Evolutionary conservation across 441 rosid species (phyloP).

Genomic region (Syzygium malaccense): DNA sequence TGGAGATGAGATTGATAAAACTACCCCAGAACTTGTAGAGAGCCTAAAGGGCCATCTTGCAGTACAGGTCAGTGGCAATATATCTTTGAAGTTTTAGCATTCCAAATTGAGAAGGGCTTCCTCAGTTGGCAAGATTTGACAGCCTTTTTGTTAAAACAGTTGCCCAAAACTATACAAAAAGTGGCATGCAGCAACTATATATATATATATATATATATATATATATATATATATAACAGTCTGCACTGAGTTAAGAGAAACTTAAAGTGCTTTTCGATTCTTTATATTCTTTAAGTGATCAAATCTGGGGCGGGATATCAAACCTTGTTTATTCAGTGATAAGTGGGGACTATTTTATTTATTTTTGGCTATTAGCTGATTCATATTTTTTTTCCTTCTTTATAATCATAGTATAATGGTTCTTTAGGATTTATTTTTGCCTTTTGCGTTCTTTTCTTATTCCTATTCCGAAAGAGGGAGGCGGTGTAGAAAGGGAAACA

Average conservation of each 20-base stretch:
- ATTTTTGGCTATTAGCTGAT: background rate
- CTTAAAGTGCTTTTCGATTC: background rate
- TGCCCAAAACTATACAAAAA: background rate
- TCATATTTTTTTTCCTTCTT: background rate
- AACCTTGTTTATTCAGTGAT: background rate
- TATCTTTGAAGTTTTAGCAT: background rate
- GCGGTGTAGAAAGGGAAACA: background rate
- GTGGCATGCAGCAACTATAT: background rate
- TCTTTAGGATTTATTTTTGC: background rate
- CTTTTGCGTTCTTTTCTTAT: background rate
- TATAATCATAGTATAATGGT: background rate
- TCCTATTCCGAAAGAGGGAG: background rate
- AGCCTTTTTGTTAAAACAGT: background rate
- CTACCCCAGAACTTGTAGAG: conserved; percentile 55
- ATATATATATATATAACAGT: background rate
- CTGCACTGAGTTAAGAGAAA: background rate
- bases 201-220: background rate
- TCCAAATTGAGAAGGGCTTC: background rate
- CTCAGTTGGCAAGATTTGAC: background rate
- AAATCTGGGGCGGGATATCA: background rate
- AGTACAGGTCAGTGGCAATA: conserved; percentile 51
- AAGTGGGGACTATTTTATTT: background rate
- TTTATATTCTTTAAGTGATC: background rate
- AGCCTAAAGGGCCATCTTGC: conserved; percentile 57
- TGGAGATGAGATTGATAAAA: conserved; percentile 93